Base-by-base conservation (phyloP, 257 asterid species). In the Nicotiana noctiflora region DNA sequence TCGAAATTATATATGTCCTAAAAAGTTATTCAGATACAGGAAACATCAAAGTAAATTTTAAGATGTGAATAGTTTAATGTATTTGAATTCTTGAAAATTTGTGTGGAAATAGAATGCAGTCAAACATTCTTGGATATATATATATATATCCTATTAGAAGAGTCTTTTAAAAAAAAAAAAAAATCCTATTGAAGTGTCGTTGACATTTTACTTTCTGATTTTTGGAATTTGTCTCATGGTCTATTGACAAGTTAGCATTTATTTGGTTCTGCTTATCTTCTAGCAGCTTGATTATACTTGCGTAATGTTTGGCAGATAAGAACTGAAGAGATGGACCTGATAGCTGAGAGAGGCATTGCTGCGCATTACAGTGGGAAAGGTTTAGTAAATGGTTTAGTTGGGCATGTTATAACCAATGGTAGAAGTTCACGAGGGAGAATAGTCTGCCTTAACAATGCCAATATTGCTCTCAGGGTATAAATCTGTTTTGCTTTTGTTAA, bases 311-410 rank as follows among this genome's bases (percentile, higher is more conserved):
- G 85, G 82, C 91, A 94, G 98, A 91, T 94, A 75, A 89, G 98
- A 83, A 94, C 98, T 5, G 97, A 94, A 86, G 96, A 91, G 86
- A 94, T 94, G 98, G 96, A 94, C 89, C 86, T 94, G 85, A 94
- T 94, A 80, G 97, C 95, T 44, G 91, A 93, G 85, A 90, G 98
- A 86, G 98, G 98, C 85, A 94, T 94, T 87, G 98, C 94, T 83
- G 90, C 98, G 11, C 98, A 94, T 82, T 94, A 94, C 55, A 93
- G 97, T 85, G 98, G 98, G 84, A 93, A 94, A 85, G 85, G 75
- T 83, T 84, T 91, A 34, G 94, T 94, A 81, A 94, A 90, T 86
- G 98, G 94, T 82, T 85, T 94, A 84, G 92, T 91, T 87, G 98
- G 94, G 81, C 97, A 88, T 79, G 89, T 85, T 37, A 83, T 89